Percentiles rank a stretch among this genome's conserved stretches.
These are phyloP conservation scores for Coemansia furcata DNA, from an alignment of 192 early-diverging fungal species.

Conservation along the genomic window DNA sequence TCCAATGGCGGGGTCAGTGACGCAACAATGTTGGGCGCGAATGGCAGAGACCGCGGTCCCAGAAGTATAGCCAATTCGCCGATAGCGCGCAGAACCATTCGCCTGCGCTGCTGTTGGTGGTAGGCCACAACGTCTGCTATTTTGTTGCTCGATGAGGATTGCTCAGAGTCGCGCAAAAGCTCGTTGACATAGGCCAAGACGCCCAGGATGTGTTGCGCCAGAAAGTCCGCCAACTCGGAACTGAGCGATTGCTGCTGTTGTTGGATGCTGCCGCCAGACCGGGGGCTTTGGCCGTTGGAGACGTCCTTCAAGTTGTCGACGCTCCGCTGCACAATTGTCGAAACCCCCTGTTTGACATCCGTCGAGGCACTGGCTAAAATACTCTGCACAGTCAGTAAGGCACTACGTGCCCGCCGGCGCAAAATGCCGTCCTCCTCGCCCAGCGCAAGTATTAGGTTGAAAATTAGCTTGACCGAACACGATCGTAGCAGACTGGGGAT, in stretches of 20 bases:
- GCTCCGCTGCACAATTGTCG: slow-evolving; percentile 41
- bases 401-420: slow-evolving; percentile 41
- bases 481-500: slow-evolving; percentile 47
- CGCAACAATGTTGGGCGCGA: slow-evolving; percentile 42
- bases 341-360: slow-evolving; percentile 23
- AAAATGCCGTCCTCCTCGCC: slow-evolving; percentile 35
- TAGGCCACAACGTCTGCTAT: background rate
- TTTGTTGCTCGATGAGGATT: background rate
- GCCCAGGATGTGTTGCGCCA: slow-evolving; percentile 45
- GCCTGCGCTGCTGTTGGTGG: slow-evolving; percentile 9
- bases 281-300: slow-evolving; percentile 15
- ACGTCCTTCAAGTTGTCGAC: slow-evolving; percentile 22
- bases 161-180: slow-evolving; percentile 30
- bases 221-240: slow-evolving; percentile 28
- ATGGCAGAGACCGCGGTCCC: slow-evolving; percentile 21
- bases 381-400: slow-evolving; percentile 37
- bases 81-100: slow-evolving; percentile 38
- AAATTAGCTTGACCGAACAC: slow-evolving; percentile 49
- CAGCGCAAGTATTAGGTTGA: slow-evolving; percentile 46
- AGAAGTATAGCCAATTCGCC: slow-evolving; percentile 34
- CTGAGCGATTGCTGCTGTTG: background rate
- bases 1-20: slow-evolving; percentile 35
- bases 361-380: slow-evolving; percentile 20
- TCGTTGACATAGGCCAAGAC: slow-evolving; percentile 53
- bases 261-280: background rate